Base-by-base conservation (phyloP, 108 stramenopile species). In the Chaetoceros muelleri region DNA sequence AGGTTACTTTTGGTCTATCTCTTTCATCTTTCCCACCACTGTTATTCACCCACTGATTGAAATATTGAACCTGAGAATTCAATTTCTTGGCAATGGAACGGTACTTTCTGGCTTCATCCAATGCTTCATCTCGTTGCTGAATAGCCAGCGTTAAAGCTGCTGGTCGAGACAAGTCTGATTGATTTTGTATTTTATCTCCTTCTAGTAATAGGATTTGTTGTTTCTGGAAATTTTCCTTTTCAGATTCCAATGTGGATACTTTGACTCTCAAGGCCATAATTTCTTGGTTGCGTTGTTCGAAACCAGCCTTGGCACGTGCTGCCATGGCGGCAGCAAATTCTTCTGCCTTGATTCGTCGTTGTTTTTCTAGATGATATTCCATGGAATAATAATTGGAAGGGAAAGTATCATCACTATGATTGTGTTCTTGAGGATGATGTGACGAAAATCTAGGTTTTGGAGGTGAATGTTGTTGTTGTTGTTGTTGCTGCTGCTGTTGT, bases 321-420 rank as follows among this genome's bases (percentile, higher is more conserved):
- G 54, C 54, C 30, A 55, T 30, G 1, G 54, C 29, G 1, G 54
- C 28, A 55, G 54, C 28, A 29, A 55, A 19, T 34, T 55, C 54
- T 29, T 55, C 54, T 1, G 54, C 54, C 50, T 52, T 52, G 24
- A 52, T 52, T 24, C 50, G 50, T 20, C 54, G 54, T 1, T 27
- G 19, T 29, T 30, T 28, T 55, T 55, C 54, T 21, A 29, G 7
- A 7, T 24, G 48, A 40, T 10, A 13, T 40, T 40, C 34, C 5
- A 13, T 13, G 13, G 5, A 40, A 13, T 40, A 40, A 13, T 40
- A 40, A 40, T 5, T 5, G 34, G 8, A 10, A 10, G 8, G 34
- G 5, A 5, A 5, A 40, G 8, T 40, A 10, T 13, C 34, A 5
- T 10, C 34, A 40, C 8, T 10, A 5, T 10, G 5, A 40, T 40